These are phyloP conservation scores for Plectosphaerella plurivora DNA, from an alignment of 2,329 filamentous ascomycete genomes.

Conservation along the genomic window DNA sequence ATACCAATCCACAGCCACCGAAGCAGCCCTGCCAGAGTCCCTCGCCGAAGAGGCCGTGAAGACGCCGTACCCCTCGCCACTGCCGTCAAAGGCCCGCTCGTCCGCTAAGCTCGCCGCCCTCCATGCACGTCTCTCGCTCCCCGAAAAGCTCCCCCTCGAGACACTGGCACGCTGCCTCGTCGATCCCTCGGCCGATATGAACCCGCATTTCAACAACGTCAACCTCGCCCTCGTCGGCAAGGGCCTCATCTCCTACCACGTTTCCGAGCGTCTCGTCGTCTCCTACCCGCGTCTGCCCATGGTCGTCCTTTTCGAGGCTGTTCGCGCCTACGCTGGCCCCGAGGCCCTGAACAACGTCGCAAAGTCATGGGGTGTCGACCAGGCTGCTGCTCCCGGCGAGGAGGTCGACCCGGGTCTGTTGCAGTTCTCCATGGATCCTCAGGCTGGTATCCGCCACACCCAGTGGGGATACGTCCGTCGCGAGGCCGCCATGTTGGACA, in stretches of 20 bases:
- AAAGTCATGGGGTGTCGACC: conserved; percentile 86
- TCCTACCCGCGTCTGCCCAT: conserved; percentile 89
- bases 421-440: conserved; percentile 62
- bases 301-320: conserved; percentile 78
- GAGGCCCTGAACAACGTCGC: conserved; percentile 70
- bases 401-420: conserved; percentile 91
- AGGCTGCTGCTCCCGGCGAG: conserved; percentile 77
- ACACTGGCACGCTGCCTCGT: conserved; percentile 83
- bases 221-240: conserved; percentile 77
- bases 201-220: conserved; percentile 82
- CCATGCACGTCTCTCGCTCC: conserved; percentile 81
- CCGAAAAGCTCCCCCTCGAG: conserved; percentile 75
- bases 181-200: conserved; percentile 76
- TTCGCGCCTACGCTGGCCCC: conserved; percentile 78
- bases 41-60: conserved; percentile 14
- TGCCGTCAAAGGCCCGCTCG: conserved; percentile 57
- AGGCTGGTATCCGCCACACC: conserved; percentile 37
- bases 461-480: conserved; percentile 48
- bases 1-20: conserved; percentile 27
- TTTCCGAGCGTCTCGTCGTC: conserved; percentile 81
- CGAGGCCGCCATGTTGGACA: conserved; percentile 39
- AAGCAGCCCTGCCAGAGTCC: conserved; percentile 14
- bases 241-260: conserved; percentile 83
- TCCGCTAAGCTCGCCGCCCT: conserved; percentile 92
- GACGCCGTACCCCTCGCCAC: conserved; percentile 62